Conservation (phyloP, 441 rosid genomes). For the Adansonia madagascariensis region DNA sequence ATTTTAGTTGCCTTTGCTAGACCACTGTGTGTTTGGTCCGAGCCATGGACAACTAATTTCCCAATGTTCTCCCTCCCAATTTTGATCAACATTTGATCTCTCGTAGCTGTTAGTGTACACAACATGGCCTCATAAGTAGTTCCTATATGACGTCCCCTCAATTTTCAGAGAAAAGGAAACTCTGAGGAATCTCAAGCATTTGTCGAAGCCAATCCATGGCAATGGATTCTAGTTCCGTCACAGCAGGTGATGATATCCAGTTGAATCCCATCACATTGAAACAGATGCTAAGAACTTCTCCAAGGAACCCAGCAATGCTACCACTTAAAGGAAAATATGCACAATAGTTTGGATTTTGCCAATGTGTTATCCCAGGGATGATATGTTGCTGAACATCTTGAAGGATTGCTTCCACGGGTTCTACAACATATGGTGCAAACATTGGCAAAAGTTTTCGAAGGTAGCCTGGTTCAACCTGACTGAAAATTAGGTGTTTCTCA, state of each 20-base stretch:
- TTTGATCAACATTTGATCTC: neutral
- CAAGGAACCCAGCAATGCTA: neutral
- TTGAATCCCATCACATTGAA: neutral
- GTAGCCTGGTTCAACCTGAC: neutral
- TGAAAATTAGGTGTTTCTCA: neutral
- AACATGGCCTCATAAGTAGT: neutral
- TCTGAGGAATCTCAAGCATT: neutral
- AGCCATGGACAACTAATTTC: neutral
- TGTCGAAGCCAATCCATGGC: neutral
- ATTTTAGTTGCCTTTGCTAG: neutral
- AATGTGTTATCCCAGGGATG: neutral
- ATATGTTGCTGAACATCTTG: neutral
- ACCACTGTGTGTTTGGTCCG: neutral
- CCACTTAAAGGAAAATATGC: neutral
- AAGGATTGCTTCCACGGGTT: neutral
- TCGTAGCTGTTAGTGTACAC: neutral
- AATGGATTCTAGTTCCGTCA: neutral
- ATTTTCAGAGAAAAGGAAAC: neutral
- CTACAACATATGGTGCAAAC: neutral
- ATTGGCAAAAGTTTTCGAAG: neutral
- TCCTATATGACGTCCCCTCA: neutral
- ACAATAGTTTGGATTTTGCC: neutral
- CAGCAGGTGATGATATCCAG: neutral
- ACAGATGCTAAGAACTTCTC: neutral
- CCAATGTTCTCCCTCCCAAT: slow-evolving; percentile 1